phyloP scores from a whole-genome alignment of 768 basidiomycete species.

The Candolleomyces efflorescens region DNA sequence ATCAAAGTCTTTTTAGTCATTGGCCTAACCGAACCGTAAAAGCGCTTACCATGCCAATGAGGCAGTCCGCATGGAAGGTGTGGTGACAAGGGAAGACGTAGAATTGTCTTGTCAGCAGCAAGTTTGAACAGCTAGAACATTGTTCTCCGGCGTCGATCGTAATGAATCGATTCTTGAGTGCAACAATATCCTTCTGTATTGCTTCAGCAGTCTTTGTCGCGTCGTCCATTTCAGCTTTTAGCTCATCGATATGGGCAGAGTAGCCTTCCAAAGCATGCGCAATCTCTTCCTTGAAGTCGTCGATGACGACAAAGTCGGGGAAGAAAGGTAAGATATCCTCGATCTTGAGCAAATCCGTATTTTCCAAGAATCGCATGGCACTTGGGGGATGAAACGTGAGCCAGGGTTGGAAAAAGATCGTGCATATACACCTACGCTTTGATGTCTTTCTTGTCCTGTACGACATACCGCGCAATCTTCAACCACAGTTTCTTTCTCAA shows the following conservation, averaged over 20 bases:
- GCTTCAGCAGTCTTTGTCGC: slow-evolving; percentile 89
- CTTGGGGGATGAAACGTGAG: slow-evolving; percentile 35
- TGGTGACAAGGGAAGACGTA: slow-evolving; percentile 99
- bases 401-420: slow-evolving; percentile 2
- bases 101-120: slow-evolving; percentile 85
- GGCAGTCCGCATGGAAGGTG: slow-evolving; percentile 95
- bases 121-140: slow-evolving; percentile 75
- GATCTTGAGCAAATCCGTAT: slow-evolving; percentile 92
- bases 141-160: slow-evolving; percentile 85
- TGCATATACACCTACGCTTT: slow-evolving; percentile 69
- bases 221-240: slow-evolving; percentile 96
- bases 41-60: slow-evolving; percentile 81
- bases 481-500: slow-evolving; percentile 94
- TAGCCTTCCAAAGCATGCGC: slow-evolving; percentile 94
- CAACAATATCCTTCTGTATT: slow-evolving; percentile 87
- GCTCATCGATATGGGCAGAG: slow-evolving; percentile 80
- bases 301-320: slow-evolving; percentile 98
- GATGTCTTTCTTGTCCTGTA: slow-evolving; percentile 97
- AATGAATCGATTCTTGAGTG: slow-evolving; percentile 84
- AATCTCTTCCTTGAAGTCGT: slow-evolving; percentile 99
- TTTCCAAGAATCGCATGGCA: slow-evolving; percentile 95
- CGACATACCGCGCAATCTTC: slow-evolving; percentile 97
- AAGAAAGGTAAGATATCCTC: slow-evolving; percentile 99
- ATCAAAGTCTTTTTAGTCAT: slow-evolving; percentile 9
- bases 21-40: not conserved